Conservation (phyloP, 345 rosid genomes). For the Anastatica hierochuntica region DNA sequence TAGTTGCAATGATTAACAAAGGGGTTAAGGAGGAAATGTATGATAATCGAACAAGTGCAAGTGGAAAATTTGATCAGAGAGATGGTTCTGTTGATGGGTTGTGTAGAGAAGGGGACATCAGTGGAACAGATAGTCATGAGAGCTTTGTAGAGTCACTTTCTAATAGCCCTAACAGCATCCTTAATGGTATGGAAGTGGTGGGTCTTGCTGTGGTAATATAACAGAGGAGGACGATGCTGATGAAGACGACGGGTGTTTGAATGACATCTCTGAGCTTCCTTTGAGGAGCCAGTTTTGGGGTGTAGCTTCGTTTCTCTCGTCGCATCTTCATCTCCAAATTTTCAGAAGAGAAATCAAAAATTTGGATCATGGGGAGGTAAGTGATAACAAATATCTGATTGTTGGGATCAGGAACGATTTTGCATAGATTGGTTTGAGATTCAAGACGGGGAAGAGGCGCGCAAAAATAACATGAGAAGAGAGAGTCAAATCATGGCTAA, state of each 20-base stretch:
- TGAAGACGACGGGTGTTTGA: constrained; percentile 64
- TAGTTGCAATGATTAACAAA: constrained; percentile 53
- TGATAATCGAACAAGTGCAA: neutral
- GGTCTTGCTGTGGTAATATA: constrained; percentile 38
- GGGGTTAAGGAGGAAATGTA: constrained; percentile 36
- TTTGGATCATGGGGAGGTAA: too few species aligned
- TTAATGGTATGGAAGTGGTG: constrained; percentile 36
- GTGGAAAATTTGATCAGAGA: constrained; percentile 18
- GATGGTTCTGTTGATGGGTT: constrained; percentile 25
- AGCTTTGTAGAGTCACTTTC: constrained; percentile 51
- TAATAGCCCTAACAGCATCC: constrained; percentile 34
- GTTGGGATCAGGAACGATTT: too few species aligned
- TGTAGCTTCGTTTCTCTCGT: constrained; percentile 77
- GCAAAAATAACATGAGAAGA: too few species aligned
- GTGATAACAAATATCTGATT: too few species aligned
- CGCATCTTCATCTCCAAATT: constrained; percentile 24
- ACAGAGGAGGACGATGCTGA: constrained; percentile 62
- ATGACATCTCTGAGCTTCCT: constrained; percentile 63
- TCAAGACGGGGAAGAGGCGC: too few species aligned
- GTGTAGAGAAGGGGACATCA: constrained; percentile 29
- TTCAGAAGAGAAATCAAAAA: too few species aligned
- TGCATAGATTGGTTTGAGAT: too few species aligned
- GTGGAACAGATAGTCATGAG: constrained; percentile 41
- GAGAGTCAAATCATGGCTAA: too few species aligned
- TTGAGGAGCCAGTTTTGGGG: constrained; percentile 83